These are phyloP conservation scores for Rhizomucor miehei DNA, from an alignment of 371 early-diverging fungal species.

Conservation along the genomic window DNA sequence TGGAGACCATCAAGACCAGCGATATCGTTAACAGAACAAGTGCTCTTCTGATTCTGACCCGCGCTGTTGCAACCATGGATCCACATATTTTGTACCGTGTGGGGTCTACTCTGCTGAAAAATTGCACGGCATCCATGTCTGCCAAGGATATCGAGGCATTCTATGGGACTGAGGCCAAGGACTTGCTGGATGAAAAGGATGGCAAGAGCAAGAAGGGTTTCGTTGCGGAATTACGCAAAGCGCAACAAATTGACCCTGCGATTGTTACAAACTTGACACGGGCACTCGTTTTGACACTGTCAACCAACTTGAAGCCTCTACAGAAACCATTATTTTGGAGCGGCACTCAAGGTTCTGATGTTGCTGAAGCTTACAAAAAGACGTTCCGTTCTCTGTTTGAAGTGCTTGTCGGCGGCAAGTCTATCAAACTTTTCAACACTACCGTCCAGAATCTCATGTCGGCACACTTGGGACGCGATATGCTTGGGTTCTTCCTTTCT, in stretches of 20 bases:
- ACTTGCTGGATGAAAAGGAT: not conserved
- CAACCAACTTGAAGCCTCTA: too few relatives aligned
- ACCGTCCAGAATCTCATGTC: slow-evolving; percentile 55
- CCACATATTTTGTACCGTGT: too few relatives aligned
- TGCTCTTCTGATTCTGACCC: slow-evolving; percentile 29
- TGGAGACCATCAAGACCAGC: slow-evolving; percentile 19
- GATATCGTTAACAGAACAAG: slow-evolving; percentile 15
- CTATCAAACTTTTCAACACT: slow-evolving; percentile 47
- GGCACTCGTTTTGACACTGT: too few relatives aligned
- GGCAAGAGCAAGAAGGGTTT: not conserved
- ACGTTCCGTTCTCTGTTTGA: too few relatives aligned
- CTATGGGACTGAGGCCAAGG: too few relatives aligned
- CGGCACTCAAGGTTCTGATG: too few relatives aligned
- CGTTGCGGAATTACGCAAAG: too few relatives aligned
- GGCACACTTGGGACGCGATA: slow-evolving; percentile 50
- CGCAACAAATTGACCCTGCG: too few relatives aligned
- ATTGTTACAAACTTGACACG: not conserved
- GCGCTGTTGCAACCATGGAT: slow-evolving; percentile 3
- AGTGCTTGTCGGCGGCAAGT: slow-evolving; percentile 20
- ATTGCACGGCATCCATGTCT: not conserved
- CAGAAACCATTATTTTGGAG: too few relatives aligned
- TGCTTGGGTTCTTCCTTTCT: slow-evolving; percentile 51
- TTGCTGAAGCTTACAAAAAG: too few relatives aligned
- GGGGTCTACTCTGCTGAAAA: not conserved
- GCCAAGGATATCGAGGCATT: not conserved